These are phyloP conservation scores for Phaeophleospora eucalypticola DNA, from an alignment of 2,329 filamentous ascomycete species.

Conservation along the genomic window DNA sequence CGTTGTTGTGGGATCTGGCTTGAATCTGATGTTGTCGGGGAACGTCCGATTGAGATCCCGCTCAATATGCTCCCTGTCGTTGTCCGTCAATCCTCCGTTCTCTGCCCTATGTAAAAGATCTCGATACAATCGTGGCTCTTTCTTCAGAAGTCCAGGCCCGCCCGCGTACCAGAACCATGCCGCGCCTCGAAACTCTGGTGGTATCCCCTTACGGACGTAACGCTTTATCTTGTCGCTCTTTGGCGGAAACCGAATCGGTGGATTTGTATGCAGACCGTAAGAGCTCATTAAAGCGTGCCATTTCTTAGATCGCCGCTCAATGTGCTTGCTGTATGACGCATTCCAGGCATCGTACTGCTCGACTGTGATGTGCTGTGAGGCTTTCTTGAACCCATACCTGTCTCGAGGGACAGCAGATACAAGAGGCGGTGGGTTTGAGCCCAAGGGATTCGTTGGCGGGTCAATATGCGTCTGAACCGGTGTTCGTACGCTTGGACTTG, in stretches of 20 bases:
- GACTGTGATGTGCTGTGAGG: conserved; percentile 70
- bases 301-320: conserved; percentile 71
- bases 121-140: conserved; percentile 73
- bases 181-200: conserved; percentile 87
- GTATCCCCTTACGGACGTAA: conserved; percentile 88
- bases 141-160: conserved; percentile 71
- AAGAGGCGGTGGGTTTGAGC: neutral
- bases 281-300: conserved; percentile 77
- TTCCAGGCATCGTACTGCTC: conserved; percentile 83
- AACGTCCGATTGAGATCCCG: conserved; percentile 91
- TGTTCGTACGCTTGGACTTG: conserved; percentile 4
- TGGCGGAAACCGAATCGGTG: conserved; percentile 73
- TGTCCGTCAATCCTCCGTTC: conserved; percentile 54
- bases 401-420: conserved; percentile 54
- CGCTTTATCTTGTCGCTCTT: conserved; percentile 80
- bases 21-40: conserved; percentile 88
- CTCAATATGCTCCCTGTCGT: conserved; percentile 87
- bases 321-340: conserved; percentile 66
- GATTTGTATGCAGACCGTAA: conserved; percentile 62
- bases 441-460: neutral
- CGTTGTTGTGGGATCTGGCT: conserved; percentile 53
- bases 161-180: conserved; percentile 97
- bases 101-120: conserved; percentile 64
- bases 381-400: conserved; percentile 88
- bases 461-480: conserved; percentile 2